Evolutionary conservation across 352 stramenopile species (phyloP).

Genomic region (Pythium monospermum): DNA sequence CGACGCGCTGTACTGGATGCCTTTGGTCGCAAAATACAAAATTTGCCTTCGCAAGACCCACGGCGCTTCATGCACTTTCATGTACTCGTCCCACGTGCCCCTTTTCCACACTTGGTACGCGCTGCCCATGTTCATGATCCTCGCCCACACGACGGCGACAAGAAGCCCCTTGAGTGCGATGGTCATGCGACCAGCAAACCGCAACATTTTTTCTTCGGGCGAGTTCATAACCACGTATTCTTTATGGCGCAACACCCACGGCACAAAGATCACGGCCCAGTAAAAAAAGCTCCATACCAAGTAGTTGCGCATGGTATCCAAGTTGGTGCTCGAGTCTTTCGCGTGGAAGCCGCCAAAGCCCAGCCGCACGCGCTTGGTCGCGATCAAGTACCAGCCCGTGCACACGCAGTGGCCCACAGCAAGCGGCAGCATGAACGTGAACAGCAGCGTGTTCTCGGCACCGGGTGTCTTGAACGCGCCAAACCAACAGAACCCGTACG

Average conservation of each 20-base stretch:
- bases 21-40: conserved; percentile 78
- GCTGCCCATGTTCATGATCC: conserved; percentile 51
- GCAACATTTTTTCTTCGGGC: conserved; percentile 46
- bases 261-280: conserved; percentile 61
- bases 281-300: conserved; percentile 68
- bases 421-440: conserved; percentile 63
- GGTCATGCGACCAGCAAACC: conserved; percentile 60
- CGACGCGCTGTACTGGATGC: conserved; percentile 50
- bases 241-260: conserved; percentile 61
- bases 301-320: conserved; percentile 76
- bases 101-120: conserved; percentile 74
- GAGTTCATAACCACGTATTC: conserved; percentile 51
- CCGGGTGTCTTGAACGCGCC: conserved; percentile 21
- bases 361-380: conserved; percentile 64
- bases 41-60: conserved; percentile 82
- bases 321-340: conserved; percentile 54
- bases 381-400: conserved; percentile 66
- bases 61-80: conserved; percentile 80
- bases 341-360: conserved; percentile 31
- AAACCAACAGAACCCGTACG: conserved; percentile 85
- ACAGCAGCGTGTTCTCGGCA: conserved; percentile 41
- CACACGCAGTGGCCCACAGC: conserved; percentile 61
- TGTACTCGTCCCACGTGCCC: conserved; percentile 81
- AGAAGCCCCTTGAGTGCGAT: conserved; percentile 62
- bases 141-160: conserved; percentile 62